Evolutionary conservation across 306 rosid species (phyloP).

Genomic region (Geum urbanum): DNA sequence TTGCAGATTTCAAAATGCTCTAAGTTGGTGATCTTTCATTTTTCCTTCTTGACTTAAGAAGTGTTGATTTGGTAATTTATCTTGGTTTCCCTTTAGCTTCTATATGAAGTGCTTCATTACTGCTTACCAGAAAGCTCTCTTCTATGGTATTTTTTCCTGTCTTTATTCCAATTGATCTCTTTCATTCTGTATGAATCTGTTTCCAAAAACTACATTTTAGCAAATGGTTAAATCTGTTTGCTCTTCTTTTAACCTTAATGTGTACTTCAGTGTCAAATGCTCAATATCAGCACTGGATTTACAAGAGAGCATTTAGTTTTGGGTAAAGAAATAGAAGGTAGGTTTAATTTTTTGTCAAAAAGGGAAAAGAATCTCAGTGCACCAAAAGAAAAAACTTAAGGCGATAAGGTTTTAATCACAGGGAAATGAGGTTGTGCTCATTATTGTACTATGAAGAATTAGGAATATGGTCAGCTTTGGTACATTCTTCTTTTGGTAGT

Average conservation of each 20-base stretch:
- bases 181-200: not conserved
- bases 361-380: not conserved
- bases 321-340: too few relatives aligned
- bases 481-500: not conserved
- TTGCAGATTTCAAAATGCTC: conserved; percentile 1
- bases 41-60: not conserved
- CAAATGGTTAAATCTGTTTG: not conserved
- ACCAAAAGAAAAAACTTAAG: not conserved
- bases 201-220: not conserved
- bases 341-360: not conserved
- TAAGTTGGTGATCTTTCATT: not conserved
- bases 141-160: not conserved
- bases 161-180: not conserved
- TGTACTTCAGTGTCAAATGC: not conserved
- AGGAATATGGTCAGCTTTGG: not conserved
- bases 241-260: not conserved
- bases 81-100: conserved; percentile 4
- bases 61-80: conserved; percentile 3
- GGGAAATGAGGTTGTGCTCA: not conserved
- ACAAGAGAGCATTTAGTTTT: not conserved
- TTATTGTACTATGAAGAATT: not conserved
- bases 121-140: conserved; percentile 1
- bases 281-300: not conserved
- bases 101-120: not conserved
- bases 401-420: not conserved